phyloP scores from a whole-genome alignment of 495 filamentous ascomycete genomes.

The Neurospora sp. region DNA sequence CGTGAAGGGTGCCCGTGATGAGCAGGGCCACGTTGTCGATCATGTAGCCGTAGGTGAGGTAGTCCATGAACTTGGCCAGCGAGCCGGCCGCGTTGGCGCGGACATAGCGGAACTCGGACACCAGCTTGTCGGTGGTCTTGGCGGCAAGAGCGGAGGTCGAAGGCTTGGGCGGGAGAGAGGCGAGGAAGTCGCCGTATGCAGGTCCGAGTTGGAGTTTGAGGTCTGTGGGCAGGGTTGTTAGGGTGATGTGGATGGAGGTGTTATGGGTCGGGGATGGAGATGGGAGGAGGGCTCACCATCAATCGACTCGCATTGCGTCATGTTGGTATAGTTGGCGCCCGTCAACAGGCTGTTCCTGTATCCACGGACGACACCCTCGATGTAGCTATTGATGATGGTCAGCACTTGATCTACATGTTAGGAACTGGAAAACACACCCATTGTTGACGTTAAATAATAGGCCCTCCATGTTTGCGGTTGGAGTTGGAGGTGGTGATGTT shows the following conservation, averaged over 20 bases:
- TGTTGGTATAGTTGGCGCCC: constrained; percentile 83
- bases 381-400: constrained; percentile 52
- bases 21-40: constrained; percentile 98
- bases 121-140: constrained; percentile 95
- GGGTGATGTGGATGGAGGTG: background rate
- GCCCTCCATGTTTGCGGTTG: constrained; percentile 64
- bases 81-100: constrained; percentile 85
- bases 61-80: constrained; percentile 89
- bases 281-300: constrained; percentile 54
- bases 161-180: constrained; percentile 87
- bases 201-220: constrained; percentile 94
- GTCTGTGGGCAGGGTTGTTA: constrained; percentile 43
- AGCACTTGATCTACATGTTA: constrained; percentile 10
- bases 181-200: constrained; percentile 95
- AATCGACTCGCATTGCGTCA: constrained; percentile 97
- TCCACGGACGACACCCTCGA: constrained; percentile 93
- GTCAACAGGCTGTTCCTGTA: constrained; percentile 93
- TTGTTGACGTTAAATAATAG: constrained; percentile 93
- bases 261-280: background rate
- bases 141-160: constrained; percentile 90
- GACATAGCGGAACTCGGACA: constrained; percentile 93
- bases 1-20: constrained; percentile 96
- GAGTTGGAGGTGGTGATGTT: background rate
- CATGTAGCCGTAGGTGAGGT: constrained; percentile 98
- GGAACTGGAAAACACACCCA: constrained; percentile 47